Evolutionary conservation across 1,284 basidiomycete genomes (phyloP), one percentile per base, ranked within the genome.

Genomic region (Thecaphora frezii): DNA sequence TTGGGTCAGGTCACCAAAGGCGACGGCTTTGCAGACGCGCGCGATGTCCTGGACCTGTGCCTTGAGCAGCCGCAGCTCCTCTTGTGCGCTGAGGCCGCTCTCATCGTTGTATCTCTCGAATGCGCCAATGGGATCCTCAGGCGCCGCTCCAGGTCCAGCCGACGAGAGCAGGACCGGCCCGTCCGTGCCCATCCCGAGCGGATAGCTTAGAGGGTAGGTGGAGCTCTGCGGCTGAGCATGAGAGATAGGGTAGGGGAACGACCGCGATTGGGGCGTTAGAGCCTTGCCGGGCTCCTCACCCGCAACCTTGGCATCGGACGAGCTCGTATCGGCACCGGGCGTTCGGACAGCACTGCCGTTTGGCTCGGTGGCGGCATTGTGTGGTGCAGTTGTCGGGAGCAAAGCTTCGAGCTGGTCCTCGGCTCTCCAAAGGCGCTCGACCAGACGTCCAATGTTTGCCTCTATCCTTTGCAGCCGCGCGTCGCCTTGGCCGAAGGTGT

Each of bases 21-120:
- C 94, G 65, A 98, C 93, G 21, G 93, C 93, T 71, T 93, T 93
- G 81, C 93, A 97, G 28, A 97, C 93, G 37, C 92, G 84, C 40
- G 89, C 88, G 68, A 91, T 90, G 77, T 93, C 91, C 81, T 91
- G 88, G 1, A 93, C 90, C 81, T 93, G 90, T 21, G 89, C 89
- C 80, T 91, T 91, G 51, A 93, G 84, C 46, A 91, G 80, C 68
- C 85, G 85, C 48, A 92, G 83, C 79, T 93, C 90, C 80, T 91
- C 87, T 26, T 88, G 85, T 1, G 88, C 87, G 7, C 77, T 77
- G 24, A 80, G 64, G n/a, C 76, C 71, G 51, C 69, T 74, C 52
- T 78, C 75, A 52, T 76, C 71, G 49, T 61, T 73, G 56, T 76
- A 74, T 19, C 65, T 54, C 45, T 78, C 74, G 42, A 77, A 76